Evolutionary conservation across 2,329 filamentous ascomycete species (phyloP).

Genomic region (Aspergillus aculeatus): DNA sequence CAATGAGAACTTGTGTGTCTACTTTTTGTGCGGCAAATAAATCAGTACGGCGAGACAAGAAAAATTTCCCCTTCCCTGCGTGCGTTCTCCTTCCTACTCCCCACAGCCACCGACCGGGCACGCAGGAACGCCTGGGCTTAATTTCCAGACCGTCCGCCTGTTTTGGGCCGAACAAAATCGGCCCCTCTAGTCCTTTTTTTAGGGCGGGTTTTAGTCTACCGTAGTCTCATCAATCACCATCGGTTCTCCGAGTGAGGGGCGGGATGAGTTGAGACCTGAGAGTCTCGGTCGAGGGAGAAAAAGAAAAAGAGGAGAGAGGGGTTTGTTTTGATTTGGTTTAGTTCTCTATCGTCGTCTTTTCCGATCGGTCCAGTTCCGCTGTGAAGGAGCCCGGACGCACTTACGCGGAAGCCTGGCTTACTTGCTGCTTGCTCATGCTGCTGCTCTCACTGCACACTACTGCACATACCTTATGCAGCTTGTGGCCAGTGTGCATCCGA

Average conservation of each 20-base stretch:
- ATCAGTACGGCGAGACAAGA: background rate
- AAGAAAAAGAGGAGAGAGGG: background rate
- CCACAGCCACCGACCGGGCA: slow-evolving; percentile 5
- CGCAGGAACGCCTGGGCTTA: slow-evolving; percentile 5
- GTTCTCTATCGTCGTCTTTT: background rate
- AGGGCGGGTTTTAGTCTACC: background rate
- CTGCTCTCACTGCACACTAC: background rate
- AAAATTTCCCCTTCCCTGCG: background rate
- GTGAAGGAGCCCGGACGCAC: slow-evolving; percentile 11
- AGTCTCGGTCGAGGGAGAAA: background rate
- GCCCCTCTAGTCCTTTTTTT: background rate
- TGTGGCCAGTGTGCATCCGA: slow-evolving; percentile 1
- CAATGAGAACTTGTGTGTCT: background rate
- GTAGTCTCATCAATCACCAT: too few species aligned
- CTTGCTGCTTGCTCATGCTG: background rate
- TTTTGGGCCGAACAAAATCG: background rate
- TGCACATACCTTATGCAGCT: slow-evolving; percentile 1
- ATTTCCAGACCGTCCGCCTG: slow-evolving; percentile 1
- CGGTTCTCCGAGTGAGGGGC: slow-evolving; percentile 5
- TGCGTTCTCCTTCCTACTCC: background rate
- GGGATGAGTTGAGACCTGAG: background rate
- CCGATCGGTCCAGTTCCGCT: slow-evolving; percentile 11
- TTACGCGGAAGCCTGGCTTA: slow-evolving; percentile 17
- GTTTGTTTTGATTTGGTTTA: background rate
- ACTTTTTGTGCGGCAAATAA: slow-evolving; percentile 2